Conservation (phyloP, 1,284 basidiomycete species). For the Anthracocystis panici-leucophaei region DNA sequence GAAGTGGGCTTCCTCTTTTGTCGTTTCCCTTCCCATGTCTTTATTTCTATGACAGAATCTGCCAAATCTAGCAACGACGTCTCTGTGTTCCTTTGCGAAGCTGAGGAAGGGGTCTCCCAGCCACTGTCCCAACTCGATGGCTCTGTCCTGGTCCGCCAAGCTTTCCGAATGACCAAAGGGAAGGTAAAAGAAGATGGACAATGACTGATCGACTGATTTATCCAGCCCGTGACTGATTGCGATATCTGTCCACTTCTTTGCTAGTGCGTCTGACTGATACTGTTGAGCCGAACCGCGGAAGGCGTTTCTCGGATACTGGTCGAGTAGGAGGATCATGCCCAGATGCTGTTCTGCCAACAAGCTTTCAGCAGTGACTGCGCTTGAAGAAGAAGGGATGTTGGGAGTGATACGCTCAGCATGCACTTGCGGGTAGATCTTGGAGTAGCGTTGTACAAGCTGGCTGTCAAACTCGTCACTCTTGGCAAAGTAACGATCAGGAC, state of each 20-base stretch:
- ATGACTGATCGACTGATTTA: slow-evolving; percentile 9
- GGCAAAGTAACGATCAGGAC: slow-evolving; percentile 35
- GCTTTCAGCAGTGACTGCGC: neutral
- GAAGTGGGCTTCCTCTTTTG: slow-evolving; percentile 28
- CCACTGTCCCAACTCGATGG: slow-evolving; percentile 21
- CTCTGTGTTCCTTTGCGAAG: slow-evolving; percentile 29
- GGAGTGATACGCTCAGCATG: slow-evolving; percentile 24
- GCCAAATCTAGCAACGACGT: slow-evolving; percentile 33
- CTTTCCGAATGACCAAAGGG: slow-evolving; percentile 41
- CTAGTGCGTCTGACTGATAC: slow-evolving; percentile 29
- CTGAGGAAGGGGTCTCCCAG: slow-evolving; percentile 28
- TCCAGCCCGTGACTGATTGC: slow-evolving; percentile 24
- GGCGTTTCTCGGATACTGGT: slow-evolving; percentile 41
- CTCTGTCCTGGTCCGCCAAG: slow-evolving; percentile 34
- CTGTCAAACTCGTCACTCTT: slow-evolving; percentile 31
- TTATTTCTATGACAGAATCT: slow-evolving; percentile 42
- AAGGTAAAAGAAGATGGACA: slow-evolving; percentile 31
- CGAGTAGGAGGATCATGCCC: slow-evolving; percentile 43
- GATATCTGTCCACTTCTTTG: slow-evolving; percentile 34
- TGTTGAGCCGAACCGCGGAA: slow-evolving; percentile 33
- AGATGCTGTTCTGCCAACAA: slow-evolving; percentile 28
- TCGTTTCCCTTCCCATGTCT: slow-evolving; percentile 26
- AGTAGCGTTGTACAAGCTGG: slow-evolving; percentile 31
- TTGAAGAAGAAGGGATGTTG: neutral
- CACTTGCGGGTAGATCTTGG: slow-evolving; percentile 21